Percentiles rank a stretch among this genome's conserved stretches.
These are phyloP conservation scores for Pelargonium fulgidum DNA, from an alignment of 441 rosid genomes.

Conservation along the genomic window DNA sequence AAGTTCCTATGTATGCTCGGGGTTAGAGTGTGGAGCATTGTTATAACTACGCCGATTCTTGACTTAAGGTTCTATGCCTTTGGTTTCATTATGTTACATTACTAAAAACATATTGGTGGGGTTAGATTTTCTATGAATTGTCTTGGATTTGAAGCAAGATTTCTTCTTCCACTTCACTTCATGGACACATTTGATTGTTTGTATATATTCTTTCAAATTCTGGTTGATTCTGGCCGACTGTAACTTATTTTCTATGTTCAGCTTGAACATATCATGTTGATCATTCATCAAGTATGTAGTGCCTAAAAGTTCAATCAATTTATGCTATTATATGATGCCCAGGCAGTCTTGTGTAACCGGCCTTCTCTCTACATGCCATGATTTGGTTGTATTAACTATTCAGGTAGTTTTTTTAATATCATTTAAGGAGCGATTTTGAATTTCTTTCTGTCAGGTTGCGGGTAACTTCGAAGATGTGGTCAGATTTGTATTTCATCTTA, in stretches of 20 bases:
- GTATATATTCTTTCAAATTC: background rate
- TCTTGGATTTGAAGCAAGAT: background rate
- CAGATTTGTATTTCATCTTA: constrained; percentile 53
- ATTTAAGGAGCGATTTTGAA: constrained; percentile 14
- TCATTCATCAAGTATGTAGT: background rate
- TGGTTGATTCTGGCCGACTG: background rate
- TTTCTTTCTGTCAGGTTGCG: constrained; percentile 47
- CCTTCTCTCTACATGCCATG: background rate
- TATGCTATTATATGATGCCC: background rate
- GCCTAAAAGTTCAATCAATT: background rate
- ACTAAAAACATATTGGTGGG: background rate
- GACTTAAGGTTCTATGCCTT: background rate
- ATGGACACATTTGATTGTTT: background rate
- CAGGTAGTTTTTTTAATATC: background rate
- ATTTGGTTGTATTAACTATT: background rate
- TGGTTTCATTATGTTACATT: background rate
- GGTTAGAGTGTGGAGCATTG: background rate
- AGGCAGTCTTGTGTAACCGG: too few relatives aligned
- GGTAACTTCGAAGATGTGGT: constrained; percentile 64
- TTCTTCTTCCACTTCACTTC: background rate
- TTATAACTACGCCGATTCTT: background rate
- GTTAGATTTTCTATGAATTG: background rate
- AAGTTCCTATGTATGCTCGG: background rate
- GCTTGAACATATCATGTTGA: background rate
- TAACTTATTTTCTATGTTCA: too few relatives aligned